Percentiles rank a stretch among this genome's conserved stretches.
phyloP scores from a whole-genome alignment of 805 yeast genomes.

The Suhomyces vadensis region DNA sequence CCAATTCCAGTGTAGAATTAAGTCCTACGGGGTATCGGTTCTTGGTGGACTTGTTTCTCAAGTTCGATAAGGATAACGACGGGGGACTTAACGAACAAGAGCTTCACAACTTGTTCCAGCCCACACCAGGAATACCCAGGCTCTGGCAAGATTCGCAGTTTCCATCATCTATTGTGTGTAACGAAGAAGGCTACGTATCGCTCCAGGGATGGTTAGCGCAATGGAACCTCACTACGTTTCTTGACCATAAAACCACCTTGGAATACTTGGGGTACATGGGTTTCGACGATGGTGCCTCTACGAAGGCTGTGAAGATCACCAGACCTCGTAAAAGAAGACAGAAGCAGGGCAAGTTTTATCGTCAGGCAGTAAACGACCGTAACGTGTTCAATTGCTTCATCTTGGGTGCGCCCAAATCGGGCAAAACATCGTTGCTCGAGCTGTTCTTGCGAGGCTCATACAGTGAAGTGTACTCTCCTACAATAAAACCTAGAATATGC shows the following conservation, averaged over 20 bases:
- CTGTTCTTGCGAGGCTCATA: slow-evolving; percentile 76
- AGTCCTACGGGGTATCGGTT: slow-evolving; percentile 92
- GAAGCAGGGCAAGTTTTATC: slow-evolving; percentile 59
- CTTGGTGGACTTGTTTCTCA: slow-evolving; percentile 82
- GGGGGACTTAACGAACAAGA: slow-evolving; percentile 88
- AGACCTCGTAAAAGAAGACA: slow-evolving; percentile 74
- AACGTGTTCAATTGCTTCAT: slow-evolving; percentile 91
- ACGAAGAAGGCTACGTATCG: slow-evolving; percentile 86
- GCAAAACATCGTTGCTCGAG: slow-evolving; percentile 82
- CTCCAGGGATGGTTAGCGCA: slow-evolving; percentile 99
- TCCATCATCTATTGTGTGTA: slow-evolving; percentile 85
- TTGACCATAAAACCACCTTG: slow-evolving; percentile 80
- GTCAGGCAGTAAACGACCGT: slow-evolving; percentile 74
- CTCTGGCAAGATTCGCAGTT: slow-evolving; percentile 84
- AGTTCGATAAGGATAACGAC: slow-evolving; percentile 93
- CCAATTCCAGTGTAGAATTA: slow-evolving; percentile 79
- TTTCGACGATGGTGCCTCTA: slow-evolving; percentile 55
- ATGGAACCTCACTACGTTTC: slow-evolving; percentile 94
- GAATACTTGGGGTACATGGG: slow-evolving; percentile 91
- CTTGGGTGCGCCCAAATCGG: slow-evolving; percentile 82
- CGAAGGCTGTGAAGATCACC: slow-evolving; percentile 67
- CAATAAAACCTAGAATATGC: slow-evolving; percentile 75
- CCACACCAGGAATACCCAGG: slow-evolving; percentile 91
- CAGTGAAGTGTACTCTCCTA: slow-evolving; percentile 73
- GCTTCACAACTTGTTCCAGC: slow-evolving; percentile 65